These are phyloP conservation scores for Arthroderma sp. DNA, from an alignment of 2,329 filamentous ascomycete species.

Conservation along the genomic window DNA sequence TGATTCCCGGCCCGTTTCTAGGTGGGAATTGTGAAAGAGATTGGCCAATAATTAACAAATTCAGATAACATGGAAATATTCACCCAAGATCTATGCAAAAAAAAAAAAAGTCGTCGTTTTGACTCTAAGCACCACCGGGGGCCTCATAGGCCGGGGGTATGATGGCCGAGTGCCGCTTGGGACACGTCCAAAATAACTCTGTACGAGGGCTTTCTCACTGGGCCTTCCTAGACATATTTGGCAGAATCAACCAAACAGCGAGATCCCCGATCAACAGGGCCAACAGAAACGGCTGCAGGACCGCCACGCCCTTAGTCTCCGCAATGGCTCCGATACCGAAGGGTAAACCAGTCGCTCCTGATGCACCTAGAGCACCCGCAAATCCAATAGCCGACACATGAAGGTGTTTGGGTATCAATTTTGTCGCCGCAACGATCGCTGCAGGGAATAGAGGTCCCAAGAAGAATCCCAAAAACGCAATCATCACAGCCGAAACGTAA, in stretches of 20 bases:
- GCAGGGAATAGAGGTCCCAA: conserved; percentile 68
- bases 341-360: conserved; percentile 43
- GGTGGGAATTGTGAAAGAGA: no score
- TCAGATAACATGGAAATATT: no score
- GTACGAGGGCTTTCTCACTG: background rate
- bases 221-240: conserved; percentile 12
- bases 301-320: conserved; percentile 44
- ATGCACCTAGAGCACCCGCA: conserved; percentile 61
- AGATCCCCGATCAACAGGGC: conserved; percentile 40
- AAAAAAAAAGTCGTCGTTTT: no score
- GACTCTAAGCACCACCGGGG: background rate
- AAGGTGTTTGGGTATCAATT: conserved; percentile 56
- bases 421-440: conserved; percentile 58
- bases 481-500: conserved; percentile 57
- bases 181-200: background rate
- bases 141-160: background rate
- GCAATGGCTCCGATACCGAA: conserved; percentile 35
- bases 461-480: conserved; percentile 63
- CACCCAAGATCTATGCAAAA: no score
- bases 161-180: no score
- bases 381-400: conserved; percentile 76
- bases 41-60: no score
- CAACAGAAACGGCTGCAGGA: conserved; percentile 47
- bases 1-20: no score
- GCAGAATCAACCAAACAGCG: conserved; percentile 35